Evolutionary conservation across 768 basidiomycete genomes (phyloP), one percentile per base, ranked within the genome.

Genomic region (Crassisporium funariophilum): DNA sequence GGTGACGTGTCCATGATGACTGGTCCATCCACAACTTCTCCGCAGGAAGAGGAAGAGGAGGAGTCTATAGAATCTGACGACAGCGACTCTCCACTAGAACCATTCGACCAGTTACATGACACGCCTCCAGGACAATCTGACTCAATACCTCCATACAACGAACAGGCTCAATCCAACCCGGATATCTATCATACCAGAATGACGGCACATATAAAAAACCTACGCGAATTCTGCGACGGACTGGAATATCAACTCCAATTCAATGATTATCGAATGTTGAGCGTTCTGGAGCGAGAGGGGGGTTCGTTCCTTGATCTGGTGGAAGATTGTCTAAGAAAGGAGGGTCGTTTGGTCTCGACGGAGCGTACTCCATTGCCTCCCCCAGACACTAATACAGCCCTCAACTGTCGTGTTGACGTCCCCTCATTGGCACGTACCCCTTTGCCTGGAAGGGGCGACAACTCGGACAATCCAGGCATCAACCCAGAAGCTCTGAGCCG

Each of bases 181-280:
- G 55, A 58, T 29, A 49, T 59, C 29, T 73, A 64, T 53, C 66
- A 68, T 43, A 48, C 60, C 41, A 66, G 72, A 20, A 73, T 75
- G 73, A 60, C 52, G n/a, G 56, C 63, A 5, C 73, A 75, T 46
- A 74, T 77, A 42, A 55, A 58, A 22, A 69, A 70, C 48, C 66
- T 76, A 24, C 64, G 74, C 16, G 71, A 74, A 35, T 77, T 76
- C 45, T 72, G 71, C 45, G 68, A 72, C 31, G 73, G 74, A 4
- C 56, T 77, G 48, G 74, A 78, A 50, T 76, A 70, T 35, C 72
- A 78, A 46, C 55, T 76, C 15, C 74, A 73, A 44, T 75, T 75
- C 46, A 69, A 72, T 35, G 76, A 78, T 56, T 59, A 59, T 41
- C 66, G 68, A 15, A 70, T 77, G 66, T 52, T 77, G 43, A 64